Base-by-base conservation (phyloP, 1,284 basidiomycete genomes). In the Malassezia sympodialis region DNA sequence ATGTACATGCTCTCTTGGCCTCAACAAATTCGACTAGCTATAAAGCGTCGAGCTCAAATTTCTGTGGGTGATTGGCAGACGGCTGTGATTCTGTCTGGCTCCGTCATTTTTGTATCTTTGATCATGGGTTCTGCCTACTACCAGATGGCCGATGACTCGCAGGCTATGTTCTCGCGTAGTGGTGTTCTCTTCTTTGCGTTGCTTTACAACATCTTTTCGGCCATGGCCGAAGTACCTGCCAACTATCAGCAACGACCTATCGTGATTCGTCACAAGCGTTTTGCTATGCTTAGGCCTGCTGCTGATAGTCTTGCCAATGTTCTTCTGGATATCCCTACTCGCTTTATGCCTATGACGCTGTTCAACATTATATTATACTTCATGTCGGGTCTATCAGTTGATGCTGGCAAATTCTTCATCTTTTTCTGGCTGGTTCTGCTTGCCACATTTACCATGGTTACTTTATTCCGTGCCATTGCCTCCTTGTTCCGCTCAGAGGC, bases 51-150 rank as follows among this genome's bases (percentile, higher is more conserved):
- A 26, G 75, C 80, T 17, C 84, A 85, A 71, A 85, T 88, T 62
- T 67, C 85, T 21, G 75, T 77, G 42, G 86, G 86, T 1, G 80
- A 80, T 52, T 65, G 78, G 35, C 77, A 68, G 50, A 76, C 80
- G 0, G 62, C 69, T 42, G 21, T 67, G 27, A 67, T 75, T 35
- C 65, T 69, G 28, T 66, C 66, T 10, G 58, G 77, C 26, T 66
- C 63, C 53, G 65, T 51, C 17, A 47, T 62, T 17, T 71, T 63
- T 58, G 83, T 86, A 73, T 84, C 79, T 10, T 68, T 88, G 53
- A 85, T 88, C 61, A 79, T 85, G 53, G 87, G 88, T 11, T 86
- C 84, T 0, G 80, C 85, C 31, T 93, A 87, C 78, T 79, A 84
- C 60, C 78, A 81, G 5, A 76, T 84, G 46, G 78, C 82, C 0